These are phyloP conservation scores for Ganoderma leucocontextum DNA, from an alignment of 1,284 basidiomycete genomes.

Conservation along the genomic window DNA sequence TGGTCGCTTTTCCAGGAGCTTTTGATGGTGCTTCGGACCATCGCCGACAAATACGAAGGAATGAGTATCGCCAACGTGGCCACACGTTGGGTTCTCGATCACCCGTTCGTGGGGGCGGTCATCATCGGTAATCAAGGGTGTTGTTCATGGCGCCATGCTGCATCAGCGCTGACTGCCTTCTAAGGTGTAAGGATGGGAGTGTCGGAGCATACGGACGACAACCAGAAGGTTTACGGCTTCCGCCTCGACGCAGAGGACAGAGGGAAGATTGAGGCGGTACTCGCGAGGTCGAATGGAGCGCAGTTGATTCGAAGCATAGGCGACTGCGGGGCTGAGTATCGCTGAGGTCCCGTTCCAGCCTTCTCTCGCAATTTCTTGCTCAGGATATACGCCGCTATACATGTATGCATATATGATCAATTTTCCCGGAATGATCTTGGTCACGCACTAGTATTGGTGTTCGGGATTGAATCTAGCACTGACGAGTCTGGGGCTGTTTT, in stretches of 20 bases:
- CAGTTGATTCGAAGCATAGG: slow-evolving; percentile 73
- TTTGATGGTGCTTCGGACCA: slow-evolving; percentile 61
- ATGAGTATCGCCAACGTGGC: slow-evolving; percentile 80
- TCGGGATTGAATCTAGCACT: background rate
- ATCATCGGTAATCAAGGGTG: slow-evolving; percentile 63
- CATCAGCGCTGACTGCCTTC: slow-evolving; percentile 6
- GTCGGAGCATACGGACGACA: slow-evolving; percentile 78
- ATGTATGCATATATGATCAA: background rate
- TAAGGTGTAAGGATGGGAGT: slow-evolving; percentile 78
- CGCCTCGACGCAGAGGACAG: slow-evolving; percentile 63
- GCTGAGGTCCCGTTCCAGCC: slow-evolving; percentile 43
- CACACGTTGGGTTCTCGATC: slow-evolving; percentile 83
- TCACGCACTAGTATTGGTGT: background rate
- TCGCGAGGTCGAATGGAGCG: slow-evolving; percentile 65
- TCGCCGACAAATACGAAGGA: slow-evolving; percentile 74
- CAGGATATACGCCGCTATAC: background rate
- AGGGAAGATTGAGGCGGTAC: slow-evolving; percentile 65
- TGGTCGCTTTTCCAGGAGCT: slow-evolving; percentile 81
- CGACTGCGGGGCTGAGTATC: slow-evolving; percentile 86
- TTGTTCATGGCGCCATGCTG: slow-evolving; percentile 11
- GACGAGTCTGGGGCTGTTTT: background rate
- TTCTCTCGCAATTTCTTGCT: background rate
- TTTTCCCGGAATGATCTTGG: background rate
- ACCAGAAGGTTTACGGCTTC: slow-evolving; percentile 68
- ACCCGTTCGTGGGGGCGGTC: slow-evolving; percentile 79